Evolutionary conservation across 148 eudicot genomes (phyloP).

Genomic region (Simmondsia chinensis): DNA sequence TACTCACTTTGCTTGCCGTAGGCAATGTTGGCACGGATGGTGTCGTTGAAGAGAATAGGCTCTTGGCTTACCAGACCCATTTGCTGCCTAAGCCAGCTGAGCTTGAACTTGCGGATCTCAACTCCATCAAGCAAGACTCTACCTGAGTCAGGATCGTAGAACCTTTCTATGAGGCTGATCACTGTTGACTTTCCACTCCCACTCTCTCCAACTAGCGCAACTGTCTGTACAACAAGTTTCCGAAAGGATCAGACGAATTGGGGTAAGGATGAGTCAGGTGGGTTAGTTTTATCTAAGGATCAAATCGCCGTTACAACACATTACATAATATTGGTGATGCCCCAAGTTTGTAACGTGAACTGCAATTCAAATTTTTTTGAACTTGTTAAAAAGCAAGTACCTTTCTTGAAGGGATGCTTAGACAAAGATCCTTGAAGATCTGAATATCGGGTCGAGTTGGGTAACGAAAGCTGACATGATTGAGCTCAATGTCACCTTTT

Average conservation of each 20-base stretch:
- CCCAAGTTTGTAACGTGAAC: no score
- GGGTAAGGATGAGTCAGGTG: no score
- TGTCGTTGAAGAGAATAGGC: slow-evolving; percentile 72
- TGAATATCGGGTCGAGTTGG: slow-evolving; percentile 71
- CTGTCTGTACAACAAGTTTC: slow-evolving; percentile 31
- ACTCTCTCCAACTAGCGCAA: slow-evolving; percentile 86
- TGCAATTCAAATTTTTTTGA: no score
- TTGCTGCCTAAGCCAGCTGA: slow-evolving; percentile 77
- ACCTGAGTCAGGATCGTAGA: slow-evolving; percentile 66
- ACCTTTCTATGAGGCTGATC: slow-evolving; percentile 63
- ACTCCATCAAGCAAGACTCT: slow-evolving; percentile 42
- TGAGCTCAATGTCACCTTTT: slow-evolving; percentile 54
- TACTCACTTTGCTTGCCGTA: slow-evolving; percentile 55
- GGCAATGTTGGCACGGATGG: slow-evolving; percentile 67
- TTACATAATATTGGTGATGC: no score
- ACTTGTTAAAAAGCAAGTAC: no score
- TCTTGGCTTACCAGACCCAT: slow-evolving; percentile 91
- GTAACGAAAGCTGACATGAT: slow-evolving; percentile 63
- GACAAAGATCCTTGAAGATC: slow-evolving; percentile 61
- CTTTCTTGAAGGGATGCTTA: slow-evolving; percentile 72
- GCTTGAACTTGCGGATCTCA: slow-evolving; percentile 38
- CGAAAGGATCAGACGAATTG: not conserved
- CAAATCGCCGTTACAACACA: no score
- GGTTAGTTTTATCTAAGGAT: no score
- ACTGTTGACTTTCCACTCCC: slow-evolving; percentile 86